These are phyloP conservation scores for Dipodascopsis uninucleata DNA, from an alignment of 805 yeast genomes.

Conservation along the genomic window DNA sequence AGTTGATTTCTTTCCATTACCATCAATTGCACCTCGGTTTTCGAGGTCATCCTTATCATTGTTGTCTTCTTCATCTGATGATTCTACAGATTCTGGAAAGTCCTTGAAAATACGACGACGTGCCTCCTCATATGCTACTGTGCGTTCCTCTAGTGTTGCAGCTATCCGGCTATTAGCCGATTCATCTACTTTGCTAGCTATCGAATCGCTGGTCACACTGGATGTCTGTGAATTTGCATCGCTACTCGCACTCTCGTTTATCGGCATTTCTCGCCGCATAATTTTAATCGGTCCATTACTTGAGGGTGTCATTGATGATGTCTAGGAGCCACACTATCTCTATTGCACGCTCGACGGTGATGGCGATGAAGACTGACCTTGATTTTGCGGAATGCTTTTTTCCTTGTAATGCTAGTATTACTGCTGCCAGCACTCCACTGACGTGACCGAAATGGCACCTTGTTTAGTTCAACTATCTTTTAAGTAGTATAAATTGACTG, in stretches of 20 bases:
- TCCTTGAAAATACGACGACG: slow-evolving; percentile 41
- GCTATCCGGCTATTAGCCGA: slow-evolving; percentile 39
- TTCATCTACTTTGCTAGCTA: slow-evolving; percentile 38
- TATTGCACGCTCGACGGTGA: too few species aligned
- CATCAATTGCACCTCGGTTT: neutral
- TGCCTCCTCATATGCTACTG: slow-evolving; percentile 41
- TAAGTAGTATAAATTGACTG: too few species aligned
- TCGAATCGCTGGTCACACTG: slow-evolving; percentile 11
- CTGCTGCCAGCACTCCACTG: too few species aligned
- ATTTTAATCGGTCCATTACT: slow-evolving; percentile 17
- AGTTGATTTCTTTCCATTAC: neutral
- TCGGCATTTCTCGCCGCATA: slow-evolving; percentile 25
- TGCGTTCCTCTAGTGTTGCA: slow-evolving; percentile 38
- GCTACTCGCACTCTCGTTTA: slow-evolving; percentile 14
- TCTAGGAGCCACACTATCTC: too few species aligned
- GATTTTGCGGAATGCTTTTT: too few species aligned
- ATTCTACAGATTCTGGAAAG: slow-evolving; percentile 20
- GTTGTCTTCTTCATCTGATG: slow-evolving; percentile 11
- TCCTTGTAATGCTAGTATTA: too few species aligned
- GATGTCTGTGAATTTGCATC: slow-evolving; percentile 11
- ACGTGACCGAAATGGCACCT: too few species aligned
- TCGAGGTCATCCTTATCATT: neutral
- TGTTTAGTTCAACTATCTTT: too few species aligned
- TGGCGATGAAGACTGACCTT: too few species aligned
- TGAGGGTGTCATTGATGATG: too few species aligned